Evolutionary conservation across 495 filamentous ascomycete genomes (phyloP).

Genomic region (Penicillium antarcticum): DNA sequence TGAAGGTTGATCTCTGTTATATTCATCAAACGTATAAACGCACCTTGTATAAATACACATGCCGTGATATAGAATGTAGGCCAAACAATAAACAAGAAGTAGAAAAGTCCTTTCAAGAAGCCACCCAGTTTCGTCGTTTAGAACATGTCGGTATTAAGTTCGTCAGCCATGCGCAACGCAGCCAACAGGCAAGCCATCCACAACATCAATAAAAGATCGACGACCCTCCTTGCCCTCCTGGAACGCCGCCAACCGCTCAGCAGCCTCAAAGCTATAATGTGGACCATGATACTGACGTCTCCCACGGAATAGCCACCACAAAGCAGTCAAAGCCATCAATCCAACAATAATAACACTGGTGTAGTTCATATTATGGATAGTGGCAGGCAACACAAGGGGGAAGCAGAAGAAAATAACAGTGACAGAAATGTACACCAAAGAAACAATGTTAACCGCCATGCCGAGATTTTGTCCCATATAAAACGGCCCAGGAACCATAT

Average conservation of each 20-base stretch:
- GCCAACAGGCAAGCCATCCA: conserved; percentile 1
- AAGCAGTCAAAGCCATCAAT: conserved; percentile 35
- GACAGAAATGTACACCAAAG: conserved; percentile 58
- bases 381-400: conserved; percentile 53
- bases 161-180: conserved; percentile 10
- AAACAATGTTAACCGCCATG: conserved; percentile 50
- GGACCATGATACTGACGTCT: conserved; percentile 29
- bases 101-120: neutral
- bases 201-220: conserved; percentile 22
- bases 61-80: neutral
- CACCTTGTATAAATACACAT: neutral
- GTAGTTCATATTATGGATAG: conserved; percentile 64
- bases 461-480: conserved; percentile 58
- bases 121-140: neutral
- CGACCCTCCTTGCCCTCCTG: conserved; percentile 24
- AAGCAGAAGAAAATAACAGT: conserved; percentile 75
- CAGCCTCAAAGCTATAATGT: conserved; percentile 31
- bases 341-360: conserved; percentile 61
- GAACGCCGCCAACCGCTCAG: conserved; percentile 22
- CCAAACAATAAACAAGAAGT: neutral
- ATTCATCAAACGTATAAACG: neutral
- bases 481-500: conserved; percentile 66
- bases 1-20: neutral
- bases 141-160: neutral
- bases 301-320: conserved; percentile 31